These are phyloP conservation scores for Apiospora koreana DNA, from an alignment of 2,329 filamentous ascomycete species.

Conservation along the genomic window DNA sequence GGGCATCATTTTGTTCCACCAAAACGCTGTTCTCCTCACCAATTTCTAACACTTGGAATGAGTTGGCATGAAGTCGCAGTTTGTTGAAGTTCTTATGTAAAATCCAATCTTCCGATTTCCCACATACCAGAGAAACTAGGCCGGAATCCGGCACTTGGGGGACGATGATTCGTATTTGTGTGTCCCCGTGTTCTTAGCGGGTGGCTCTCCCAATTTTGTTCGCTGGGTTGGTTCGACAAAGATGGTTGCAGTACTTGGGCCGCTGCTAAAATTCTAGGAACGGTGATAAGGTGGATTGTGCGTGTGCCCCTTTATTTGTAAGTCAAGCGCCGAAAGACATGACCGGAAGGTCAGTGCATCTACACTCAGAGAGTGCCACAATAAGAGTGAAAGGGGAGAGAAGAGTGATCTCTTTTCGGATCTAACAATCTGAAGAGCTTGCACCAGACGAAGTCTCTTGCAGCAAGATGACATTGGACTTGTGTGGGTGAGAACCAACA, in stretches of 20 bases:
- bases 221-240: neutral
- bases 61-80: neutral
- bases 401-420: neutral
- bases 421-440: neutral
- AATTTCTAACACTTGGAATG: neutral
- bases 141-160: neutral
- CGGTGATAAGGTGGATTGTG: neutral
- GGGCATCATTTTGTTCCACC: neutral
- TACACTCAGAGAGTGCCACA: neutral
- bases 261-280: neutral
- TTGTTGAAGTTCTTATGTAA: conserved; percentile 1
- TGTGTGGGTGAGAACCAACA: neutral
- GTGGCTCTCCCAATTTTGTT: conserved; percentile 1
- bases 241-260: neutral
- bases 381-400: neutral
- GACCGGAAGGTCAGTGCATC: neutral
- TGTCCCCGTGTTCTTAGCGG: neutral
- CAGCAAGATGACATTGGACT: neutral
- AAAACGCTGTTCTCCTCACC: neutral
- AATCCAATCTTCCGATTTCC: neutral
- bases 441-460: neutral
- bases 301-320: neutral
- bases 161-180: neutral
- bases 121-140: neutral
- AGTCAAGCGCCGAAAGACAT: neutral